Percentiles rank a stretch among this genome's conserved stretches.
These are phyloP conservation scores for Triticum timopheevii DNA, from an alignment of 176 grass and related monocot genomes.

Conservation along the genomic window DNA sequence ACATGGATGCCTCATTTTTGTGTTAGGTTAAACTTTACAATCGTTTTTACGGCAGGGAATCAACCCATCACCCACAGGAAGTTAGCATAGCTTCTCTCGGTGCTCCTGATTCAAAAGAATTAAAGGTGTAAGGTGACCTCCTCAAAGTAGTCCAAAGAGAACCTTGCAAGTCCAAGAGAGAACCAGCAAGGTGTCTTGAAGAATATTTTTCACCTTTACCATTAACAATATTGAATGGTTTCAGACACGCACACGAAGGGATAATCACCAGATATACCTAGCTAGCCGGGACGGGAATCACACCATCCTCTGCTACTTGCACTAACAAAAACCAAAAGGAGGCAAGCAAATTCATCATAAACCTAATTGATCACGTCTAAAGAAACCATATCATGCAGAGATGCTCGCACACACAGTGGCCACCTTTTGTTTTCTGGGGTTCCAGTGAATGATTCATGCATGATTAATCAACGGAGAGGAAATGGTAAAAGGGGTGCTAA, in stretches of 20 bases:
- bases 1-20: slow-evolving; percentile 18
- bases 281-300: slow-evolving; percentile 42
- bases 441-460: slow-evolving; percentile 54
- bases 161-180: slow-evolving; percentile 58
- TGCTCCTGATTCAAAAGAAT: slow-evolving; percentile 46
- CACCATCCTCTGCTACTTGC: slow-evolving; percentile 29
- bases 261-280: slow-evolving; percentile 88
- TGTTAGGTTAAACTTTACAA: slow-evolving; percentile 26
- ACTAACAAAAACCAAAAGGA: slow-evolving; percentile 42
- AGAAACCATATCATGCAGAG: slow-evolving; percentile 12
- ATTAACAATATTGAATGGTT: slow-evolving; percentile 40
- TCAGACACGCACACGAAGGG: slow-evolving; percentile 23
- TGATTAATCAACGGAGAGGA: slow-evolving; percentile 57
- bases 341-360: background rate
- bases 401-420: slow-evolving; percentile 50
- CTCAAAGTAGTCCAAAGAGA: slow-evolving; percentile 55
- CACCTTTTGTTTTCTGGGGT: slow-evolving; percentile 25
- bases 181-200: slow-evolving; percentile 53
- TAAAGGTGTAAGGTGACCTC: slow-evolving; percentile 48
- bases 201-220: slow-evolving; percentile 57
- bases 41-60: slow-evolving; percentile 33
- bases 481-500: slow-evolving; percentile 55
- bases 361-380: background rate
- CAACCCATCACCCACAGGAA: slow-evolving; percentile 21
- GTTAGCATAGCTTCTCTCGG: slow-evolving; percentile 8